Base-by-base conservation (phyloP, 169 alveolate genomes). In the Cryptosporidium viatorum region DNA sequence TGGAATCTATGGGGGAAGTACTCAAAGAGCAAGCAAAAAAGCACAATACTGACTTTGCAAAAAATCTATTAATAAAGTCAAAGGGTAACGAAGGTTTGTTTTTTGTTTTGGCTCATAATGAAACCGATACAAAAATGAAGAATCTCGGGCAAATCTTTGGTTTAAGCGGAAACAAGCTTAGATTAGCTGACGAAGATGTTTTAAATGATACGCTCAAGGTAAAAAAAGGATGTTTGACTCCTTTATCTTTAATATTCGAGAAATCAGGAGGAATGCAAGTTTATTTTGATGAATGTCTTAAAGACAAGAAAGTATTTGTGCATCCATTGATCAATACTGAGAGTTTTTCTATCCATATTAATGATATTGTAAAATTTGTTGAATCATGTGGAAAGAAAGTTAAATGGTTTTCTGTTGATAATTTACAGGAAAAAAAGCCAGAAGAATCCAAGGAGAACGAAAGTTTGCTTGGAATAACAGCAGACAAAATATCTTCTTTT, bases 401-500 rank as follows among this genome's bases (percentile, higher is more conserved):
- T 48, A 59, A 45, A 8, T 69, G 87, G 74, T 58, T 93, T 52
- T 84, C 84, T 52, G 39, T 87, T 52, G 84, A 84, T 26, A 91
- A 91, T 21, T 71, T 87, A 7, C 74, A 87, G 68, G 94, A 91
- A 92, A 85, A 71, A 58, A 69, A 69, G 71, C 84, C 86, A 7
- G 85, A 91, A 50, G 85, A 87, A 33, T 80, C 87, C 31, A 65
- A 91, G 33, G 65, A 92, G 31, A 74, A 85, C 41, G 87, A 84
- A 6, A 93, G 86, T 71, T 86, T 91, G 26, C 93, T 95, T n/a
- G 96, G 96, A 16, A 93, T 95, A 29, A 93, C 94, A 43, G 93
- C 91, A 41, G 94, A 93, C 62, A 95, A 96, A 80, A 93, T 85
- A 37, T 91, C 92, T 59, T 93, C 94, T 65, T 95, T 95, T 84